Conservation (phyloP, 2,329 filamentous ascomycete genomes). For the Sarocladium strictum region DNA sequence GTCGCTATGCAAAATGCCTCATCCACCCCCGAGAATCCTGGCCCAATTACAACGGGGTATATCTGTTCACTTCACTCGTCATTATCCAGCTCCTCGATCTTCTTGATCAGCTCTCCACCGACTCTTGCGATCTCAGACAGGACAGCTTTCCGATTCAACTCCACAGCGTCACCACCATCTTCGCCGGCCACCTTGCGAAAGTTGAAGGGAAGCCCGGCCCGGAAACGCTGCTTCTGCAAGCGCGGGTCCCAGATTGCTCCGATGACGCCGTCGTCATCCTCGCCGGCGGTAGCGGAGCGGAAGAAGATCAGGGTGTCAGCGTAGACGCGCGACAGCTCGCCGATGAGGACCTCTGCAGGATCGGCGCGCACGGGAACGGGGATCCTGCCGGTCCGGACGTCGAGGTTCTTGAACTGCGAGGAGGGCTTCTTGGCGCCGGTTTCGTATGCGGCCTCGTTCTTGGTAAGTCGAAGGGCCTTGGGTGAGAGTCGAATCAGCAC, state of each 20-base stretch:
- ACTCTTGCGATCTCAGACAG: constrained; percentile 67
- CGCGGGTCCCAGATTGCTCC: constrained; percentile 54
- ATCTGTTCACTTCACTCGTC: constrained; percentile 9
- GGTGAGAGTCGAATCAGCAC: constrained; percentile 69
- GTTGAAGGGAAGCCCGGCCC: constrained; percentile 63
- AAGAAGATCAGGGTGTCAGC: constrained; percentile 8
- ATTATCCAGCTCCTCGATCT: constrained; percentile 45
- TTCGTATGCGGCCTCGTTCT: constrained; percentile 31
- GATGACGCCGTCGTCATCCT: constrained; percentile 44
- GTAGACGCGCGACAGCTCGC: constrained; percentile 55
- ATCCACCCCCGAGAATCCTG: neutral
- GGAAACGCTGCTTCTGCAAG: constrained; percentile 54
- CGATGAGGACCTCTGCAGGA: constrained; percentile 57
- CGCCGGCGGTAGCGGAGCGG: neutral
- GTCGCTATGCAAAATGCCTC: constrained; percentile 4
- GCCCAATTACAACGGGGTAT: constrained; percentile 1
- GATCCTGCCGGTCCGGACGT: constrained; percentile 33
- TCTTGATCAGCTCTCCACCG: constrained; percentile 61
- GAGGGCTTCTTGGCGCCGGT: constrained; percentile 29
- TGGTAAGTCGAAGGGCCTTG: constrained; percentile 40
- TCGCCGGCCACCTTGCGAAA: constrained; percentile 26
- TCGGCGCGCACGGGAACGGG: constrained; percentile 23
- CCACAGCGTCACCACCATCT: constrained; percentile 43
- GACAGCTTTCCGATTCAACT: constrained; percentile 62
- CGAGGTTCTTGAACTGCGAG: constrained; percentile 66